These are phyloP conservation scores for Bipolaris sorokiniana DNA, from an alignment of 2,329 filamentous ascomycete genomes.

Conservation along the genomic window DNA sequence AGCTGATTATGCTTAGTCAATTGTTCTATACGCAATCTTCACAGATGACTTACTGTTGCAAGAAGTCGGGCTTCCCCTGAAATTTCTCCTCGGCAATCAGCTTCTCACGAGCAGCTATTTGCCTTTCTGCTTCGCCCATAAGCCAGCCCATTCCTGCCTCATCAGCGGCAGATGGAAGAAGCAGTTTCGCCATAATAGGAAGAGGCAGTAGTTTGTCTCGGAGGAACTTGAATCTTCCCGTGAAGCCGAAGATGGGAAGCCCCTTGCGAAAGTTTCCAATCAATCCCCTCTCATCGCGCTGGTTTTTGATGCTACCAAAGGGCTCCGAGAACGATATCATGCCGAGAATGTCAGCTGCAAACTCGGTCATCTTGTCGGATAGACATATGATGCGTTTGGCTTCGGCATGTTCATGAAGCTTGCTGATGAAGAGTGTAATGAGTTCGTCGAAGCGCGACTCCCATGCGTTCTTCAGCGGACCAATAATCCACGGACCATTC, in stretches of 20 bases:
- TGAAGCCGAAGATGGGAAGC: slow-evolving; percentile 49
- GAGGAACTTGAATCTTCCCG: slow-evolving; percentile 45
- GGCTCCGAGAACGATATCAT: slow-evolving; percentile 48
- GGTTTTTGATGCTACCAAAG: slow-evolving; percentile 50
- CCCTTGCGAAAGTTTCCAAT: slow-evolving; percentile 49
- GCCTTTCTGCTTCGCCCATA: slow-evolving; percentile 46
- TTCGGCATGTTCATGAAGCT: slow-evolving; percentile 39
- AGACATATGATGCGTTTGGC: slow-evolving; percentile 37
- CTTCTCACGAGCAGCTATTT: slow-evolving; percentile 40
- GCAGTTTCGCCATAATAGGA: slow-evolving; percentile 30
- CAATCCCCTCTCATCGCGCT: slow-evolving; percentile 48
- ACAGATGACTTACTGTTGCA: slow-evolving; percentile 39
- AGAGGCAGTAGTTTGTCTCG: slow-evolving; percentile 41
- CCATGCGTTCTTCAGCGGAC: slow-evolving; percentile 50
- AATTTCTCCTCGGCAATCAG: slow-evolving; percentile 27
- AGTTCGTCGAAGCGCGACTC: slow-evolving; percentile 48
- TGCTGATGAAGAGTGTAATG: slow-evolving; percentile 42
- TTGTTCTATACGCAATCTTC: background rate
- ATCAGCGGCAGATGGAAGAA: slow-evolving; percentile 42
- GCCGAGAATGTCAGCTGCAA: slow-evolving; percentile 52
- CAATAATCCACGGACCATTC: slow-evolving; percentile 49
- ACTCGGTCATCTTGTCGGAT: slow-evolving; percentile 49
- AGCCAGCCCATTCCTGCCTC: slow-evolving; percentile 48
- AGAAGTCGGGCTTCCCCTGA: slow-evolving; percentile 39
- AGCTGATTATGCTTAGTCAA: slow-evolving; percentile 24